Evolutionary conservation across 2,329 filamentous ascomycete genomes (phyloP).

Genomic region (Trichophyton benhamiae): DNA sequence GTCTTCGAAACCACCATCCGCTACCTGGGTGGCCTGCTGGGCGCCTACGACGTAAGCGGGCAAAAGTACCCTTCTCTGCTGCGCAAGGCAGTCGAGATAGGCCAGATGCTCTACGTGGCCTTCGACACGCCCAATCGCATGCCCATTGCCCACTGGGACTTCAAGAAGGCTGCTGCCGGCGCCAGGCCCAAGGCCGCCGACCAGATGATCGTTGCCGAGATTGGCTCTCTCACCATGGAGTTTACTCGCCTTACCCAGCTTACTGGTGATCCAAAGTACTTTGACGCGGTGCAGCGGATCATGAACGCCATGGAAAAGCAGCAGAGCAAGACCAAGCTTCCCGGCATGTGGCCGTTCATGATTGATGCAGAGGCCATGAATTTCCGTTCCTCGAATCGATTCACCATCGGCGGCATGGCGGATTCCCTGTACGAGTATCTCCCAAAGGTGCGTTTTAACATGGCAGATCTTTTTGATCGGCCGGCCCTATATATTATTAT

Average conservation of each 20-base stretch:
- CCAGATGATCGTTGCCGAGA: slow-evolving; percentile 22
- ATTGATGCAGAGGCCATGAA: slow-evolving; percentile 21
- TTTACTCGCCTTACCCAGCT: slow-evolving; percentile 32
- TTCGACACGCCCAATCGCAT: slow-evolving; percentile 22
- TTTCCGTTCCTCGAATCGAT: slow-evolving; percentile 23
- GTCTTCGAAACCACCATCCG: slow-evolving; percentile 43
- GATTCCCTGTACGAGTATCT: slow-evolving; percentile 49
- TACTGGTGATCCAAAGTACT: slow-evolving; percentile 27
- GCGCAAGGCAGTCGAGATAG: slow-evolving; percentile 42
- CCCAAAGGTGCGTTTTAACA: slow-evolving; percentile 32
- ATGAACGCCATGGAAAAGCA: slow-evolving; percentile 22
- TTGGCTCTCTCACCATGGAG: slow-evolving; percentile 30
- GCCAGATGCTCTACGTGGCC: slow-evolving; percentile 41
- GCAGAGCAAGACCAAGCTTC: slow-evolving; percentile 26
- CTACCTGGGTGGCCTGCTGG: slow-evolving; percentile 42
- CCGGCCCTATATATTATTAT: neutral
- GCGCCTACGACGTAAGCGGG: slow-evolving; percentile 42
- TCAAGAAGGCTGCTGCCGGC: slow-evolving; percentile 16
- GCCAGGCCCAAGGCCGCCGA: slow-evolving; percentile 19
- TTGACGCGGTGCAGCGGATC: slow-evolving; percentile 27
- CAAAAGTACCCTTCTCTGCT: slow-evolving; percentile 33
- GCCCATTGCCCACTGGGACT: slow-evolving; percentile 18
- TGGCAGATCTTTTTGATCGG: slow-evolving; percentile 25
- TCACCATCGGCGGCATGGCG: slow-evolving; percentile 45
- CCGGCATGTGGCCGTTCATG: slow-evolving; percentile 30